Conservation (phyloP, 129 eudicot species). For the Flaveria brownii region DNA sequence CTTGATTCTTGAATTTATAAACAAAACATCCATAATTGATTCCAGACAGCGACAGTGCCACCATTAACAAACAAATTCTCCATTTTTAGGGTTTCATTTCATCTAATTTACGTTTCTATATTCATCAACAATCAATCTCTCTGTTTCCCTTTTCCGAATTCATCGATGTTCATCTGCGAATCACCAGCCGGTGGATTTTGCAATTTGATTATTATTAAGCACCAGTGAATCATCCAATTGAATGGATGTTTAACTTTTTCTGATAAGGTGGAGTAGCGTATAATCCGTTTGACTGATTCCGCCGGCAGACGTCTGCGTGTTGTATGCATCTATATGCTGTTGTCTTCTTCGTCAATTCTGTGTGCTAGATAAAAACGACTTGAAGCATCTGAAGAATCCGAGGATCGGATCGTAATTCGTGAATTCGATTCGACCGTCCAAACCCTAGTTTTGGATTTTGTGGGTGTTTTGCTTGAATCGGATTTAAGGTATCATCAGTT, state of each 20-base stretch:
- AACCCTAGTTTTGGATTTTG: conserved; percentile 26
- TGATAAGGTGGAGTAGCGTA: conserved; percentile 12
- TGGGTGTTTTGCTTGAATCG: neutral
- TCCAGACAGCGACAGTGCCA: conserved; percentile 34
- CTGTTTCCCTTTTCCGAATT: conserved; percentile 2
- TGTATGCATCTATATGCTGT: conserved; percentile 9
- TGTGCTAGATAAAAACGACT: neutral
- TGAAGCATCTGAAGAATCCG: conserved; percentile 13
- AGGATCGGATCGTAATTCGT: conserved; percentile 8
- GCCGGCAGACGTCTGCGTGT: conserved; percentile 30
- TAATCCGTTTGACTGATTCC: conserved; percentile 18
- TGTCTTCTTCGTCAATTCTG: conserved; percentile 16
- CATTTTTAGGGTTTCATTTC: conserved; percentile 35
- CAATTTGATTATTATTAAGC: neutral
- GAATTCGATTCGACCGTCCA: conserved; percentile 14
- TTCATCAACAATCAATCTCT: neutral
- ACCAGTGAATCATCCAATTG: conserved; percentile 1
- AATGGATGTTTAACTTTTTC: neutral
- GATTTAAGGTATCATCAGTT: conserved; percentile 17
- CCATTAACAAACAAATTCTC: conserved; percentile 20
- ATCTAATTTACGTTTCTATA: neutral
- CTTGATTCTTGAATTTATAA: conserved; percentile 25
- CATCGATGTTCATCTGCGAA: conserved; percentile 1
- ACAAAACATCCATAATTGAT: conserved; percentile 37
- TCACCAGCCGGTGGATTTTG: neutral